Base-by-base conservation (phyloP, 164 flowering plant genomes). In the Vitis labrusca region DNA sequence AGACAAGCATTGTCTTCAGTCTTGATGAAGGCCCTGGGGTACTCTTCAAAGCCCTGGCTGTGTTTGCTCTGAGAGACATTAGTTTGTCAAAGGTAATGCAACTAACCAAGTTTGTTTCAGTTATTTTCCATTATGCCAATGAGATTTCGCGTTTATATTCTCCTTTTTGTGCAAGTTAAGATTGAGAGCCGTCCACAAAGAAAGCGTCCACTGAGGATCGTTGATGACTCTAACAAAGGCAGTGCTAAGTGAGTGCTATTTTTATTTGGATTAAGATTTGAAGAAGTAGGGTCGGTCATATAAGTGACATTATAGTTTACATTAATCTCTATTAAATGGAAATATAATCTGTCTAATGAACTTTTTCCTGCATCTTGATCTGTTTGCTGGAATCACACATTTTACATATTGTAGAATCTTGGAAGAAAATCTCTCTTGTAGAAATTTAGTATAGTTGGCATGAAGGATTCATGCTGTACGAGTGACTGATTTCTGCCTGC, bases 11-110 rank as follows among this genome's bases (percentile, higher is more conserved):
- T 72, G 99, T 91, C 65, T 93, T 93, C 85, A 78, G 89, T 48
- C 77, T 95, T n/a, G 99, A 93, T 67, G 98, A 95, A 85, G 99
- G 99, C 55, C 94, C 99, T 50, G 99, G 97, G 16, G 79, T 88
- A 60, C 77, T 95, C 63, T 93, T 95, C 70, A 91, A 93, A 80
- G 99, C 99, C 37, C 80, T 95, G 79, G 96, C 98, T 2, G 99
- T 86, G 55, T 95, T 95, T 85, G 89, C 97, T 75, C 63, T 93
- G 68, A 80, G 99, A 79, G 84, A 74, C 29, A 95, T 95, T 69
- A 89, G 82, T 81, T 84, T 93, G 78, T 77, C 91, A n/a, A 95
- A 95, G 98, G 99, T 95, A 82, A 69, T 58, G 13, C 12, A 17
- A 50, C 8, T n/a, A 53, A 48, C 9, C 10, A 9, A 7, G 19